Base-by-base conservation (phyloP, 2,329 filamentous ascomycete genomes). In the Penicillium freii region DNA sequence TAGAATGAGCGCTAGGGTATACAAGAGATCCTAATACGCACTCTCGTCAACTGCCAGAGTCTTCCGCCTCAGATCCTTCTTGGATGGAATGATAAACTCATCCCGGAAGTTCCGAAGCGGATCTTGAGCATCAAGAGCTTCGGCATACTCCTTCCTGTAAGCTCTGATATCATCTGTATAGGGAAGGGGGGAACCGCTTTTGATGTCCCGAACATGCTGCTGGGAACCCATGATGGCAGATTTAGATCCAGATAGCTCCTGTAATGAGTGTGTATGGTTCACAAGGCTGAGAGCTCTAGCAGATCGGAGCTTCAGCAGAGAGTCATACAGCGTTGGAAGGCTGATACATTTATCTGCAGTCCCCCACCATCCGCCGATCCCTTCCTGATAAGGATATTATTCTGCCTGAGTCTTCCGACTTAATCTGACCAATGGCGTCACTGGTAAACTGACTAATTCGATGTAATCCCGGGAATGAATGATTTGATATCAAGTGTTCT, bases 31-130 rank as follows among this genome's bases (percentile, higher is more conserved):
- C 6, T n/a, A 15, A 38, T 51, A 64, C 61, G 45, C 54, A 66
- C 70, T 69, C 58, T 74, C 70, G 5, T 66, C 64, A 21, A 59
- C 58, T 8, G 67, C 73, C 10, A 90, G 73, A 0, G 81, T 84
- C 61, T 80, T 87, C 62, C 88, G 83, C 70, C 82, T 86, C 45
- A 94, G 75, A 40, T 92, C 90, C 10, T 78, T 79, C 71, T 86
- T 90, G 3, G 88, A 88, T 0, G 92, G 92, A 45, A 95, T 86
- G 47, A 88, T 81, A 71, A 93, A 96, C 64, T 93, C 83, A 25
- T 85, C 76, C 33, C 90, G 83, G 54, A 90, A 81, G 56, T 80
- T 76, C 17, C 76, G 74, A 39, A 91, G 72, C n/a, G 80, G 74
- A 68, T 91, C 87, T 64, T 84, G 77, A 0, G 76, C 73, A 71